These are phyloP conservation scores for Rutstroemia sydowiana DNA, from an alignment of 2,329 filamentous ascomycete species.

Conservation along the genomic window DNA sequence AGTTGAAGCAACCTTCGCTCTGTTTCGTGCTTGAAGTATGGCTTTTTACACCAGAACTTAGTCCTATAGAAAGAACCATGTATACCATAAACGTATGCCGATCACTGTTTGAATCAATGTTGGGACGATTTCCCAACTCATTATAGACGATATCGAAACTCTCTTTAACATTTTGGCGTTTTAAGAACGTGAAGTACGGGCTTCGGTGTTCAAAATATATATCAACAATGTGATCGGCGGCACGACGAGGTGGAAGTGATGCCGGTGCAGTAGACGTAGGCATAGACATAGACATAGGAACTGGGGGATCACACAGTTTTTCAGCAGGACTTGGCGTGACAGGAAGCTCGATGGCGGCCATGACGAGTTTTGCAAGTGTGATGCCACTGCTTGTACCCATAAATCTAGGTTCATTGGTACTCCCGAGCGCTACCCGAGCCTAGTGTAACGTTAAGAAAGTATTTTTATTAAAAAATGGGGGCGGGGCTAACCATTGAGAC, in stretches of 20 bases:
- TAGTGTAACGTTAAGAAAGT: background rate
- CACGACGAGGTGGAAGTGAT: conserved; percentile 30
- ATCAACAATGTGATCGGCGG: conserved; percentile 29
- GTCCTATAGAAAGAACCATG: conserved; percentile 31
- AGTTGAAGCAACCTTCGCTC: conserved; percentile 32
- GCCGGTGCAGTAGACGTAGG: conserved; percentile 12
- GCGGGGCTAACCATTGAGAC: background rate
- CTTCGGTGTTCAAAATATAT: conserved; percentile 32
- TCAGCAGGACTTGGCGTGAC: conserved; percentile 3
- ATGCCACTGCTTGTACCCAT: conserved; percentile 30
- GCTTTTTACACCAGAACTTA: conserved; percentile 25
- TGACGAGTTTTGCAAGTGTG: conserved; percentile 31
- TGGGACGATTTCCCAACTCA: conserved; percentile 8
- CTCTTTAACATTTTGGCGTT: conserved; percentile 22
- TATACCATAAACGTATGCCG: conserved; percentile 29
- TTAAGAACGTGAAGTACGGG: conserved; percentile 29
- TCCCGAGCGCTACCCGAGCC: conserved; percentile 20
- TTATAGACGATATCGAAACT: conserved; percentile 27
- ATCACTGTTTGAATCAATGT: conserved; percentile 7
- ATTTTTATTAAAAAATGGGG: background rate
- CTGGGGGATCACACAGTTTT: conserved; percentile 7
- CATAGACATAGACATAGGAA: background rate
- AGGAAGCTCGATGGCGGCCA: conserved; percentile 24
- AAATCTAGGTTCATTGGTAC: conserved; percentile 26
- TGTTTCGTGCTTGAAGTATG: conserved; percentile 24